Percentiles rank a stretch among this genome's conserved stretches.
phyloP scores from a whole-genome alignment of 2,329 filamentous ascomycete genomes.

The Cercospora sp. region DNA sequence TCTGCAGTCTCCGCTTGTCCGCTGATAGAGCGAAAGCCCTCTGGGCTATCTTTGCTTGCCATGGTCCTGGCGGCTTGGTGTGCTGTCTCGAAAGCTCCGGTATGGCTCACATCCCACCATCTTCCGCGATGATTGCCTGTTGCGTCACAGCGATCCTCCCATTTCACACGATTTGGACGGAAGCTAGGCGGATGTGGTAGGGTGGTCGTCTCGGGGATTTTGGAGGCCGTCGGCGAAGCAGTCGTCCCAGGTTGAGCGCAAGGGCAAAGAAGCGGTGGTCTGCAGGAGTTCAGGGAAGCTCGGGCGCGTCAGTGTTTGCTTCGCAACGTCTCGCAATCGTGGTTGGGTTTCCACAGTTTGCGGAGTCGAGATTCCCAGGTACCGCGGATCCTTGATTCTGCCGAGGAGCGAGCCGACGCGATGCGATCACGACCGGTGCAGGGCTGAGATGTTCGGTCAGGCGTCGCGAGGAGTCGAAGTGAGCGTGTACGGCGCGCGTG shows the following conservation, averaged over 20 bases:
- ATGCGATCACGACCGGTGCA: slow-evolving; percentile 4
- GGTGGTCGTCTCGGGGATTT: not conserved
- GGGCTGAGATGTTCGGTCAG: not conserved
- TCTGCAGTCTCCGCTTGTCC: slow-evolving; percentile 42
- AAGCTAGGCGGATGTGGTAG: not conserved
- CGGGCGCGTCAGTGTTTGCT: slow-evolving; percentile 8
- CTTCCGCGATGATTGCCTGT: slow-evolving; percentile 5
- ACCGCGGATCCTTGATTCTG: not conserved
- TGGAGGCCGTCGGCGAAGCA: not conserved
- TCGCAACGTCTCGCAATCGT: slow-evolving; percentile 4
- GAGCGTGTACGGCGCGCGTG: not conserved
- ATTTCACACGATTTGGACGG: not conserved
- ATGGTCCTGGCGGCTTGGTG: slow-evolving; percentile 24
- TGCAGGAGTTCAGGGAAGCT: not conserved
- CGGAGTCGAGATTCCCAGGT: slow-evolving; percentile 6
- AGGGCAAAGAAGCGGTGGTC: not conserved
- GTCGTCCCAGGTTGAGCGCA: not conserved
- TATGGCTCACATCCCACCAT: not conserved
- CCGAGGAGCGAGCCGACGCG: not conserved
- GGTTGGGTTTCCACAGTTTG: slow-evolving; percentile 6
- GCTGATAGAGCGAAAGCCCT: slow-evolving; percentile 41
- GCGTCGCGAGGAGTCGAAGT: not conserved
- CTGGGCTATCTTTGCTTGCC: slow-evolving; percentile 35
- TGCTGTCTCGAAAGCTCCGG: slow-evolving; percentile 5
- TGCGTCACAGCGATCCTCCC: slow-evolving; percentile 12